A percentile compares a stretch with the other conserved stretches of the same genome.
These are phyloP conservation scores for Excoecaria agallocha DNA, from an alignment of 345 rosid genomes.

Conservation along the genomic window DNA sequence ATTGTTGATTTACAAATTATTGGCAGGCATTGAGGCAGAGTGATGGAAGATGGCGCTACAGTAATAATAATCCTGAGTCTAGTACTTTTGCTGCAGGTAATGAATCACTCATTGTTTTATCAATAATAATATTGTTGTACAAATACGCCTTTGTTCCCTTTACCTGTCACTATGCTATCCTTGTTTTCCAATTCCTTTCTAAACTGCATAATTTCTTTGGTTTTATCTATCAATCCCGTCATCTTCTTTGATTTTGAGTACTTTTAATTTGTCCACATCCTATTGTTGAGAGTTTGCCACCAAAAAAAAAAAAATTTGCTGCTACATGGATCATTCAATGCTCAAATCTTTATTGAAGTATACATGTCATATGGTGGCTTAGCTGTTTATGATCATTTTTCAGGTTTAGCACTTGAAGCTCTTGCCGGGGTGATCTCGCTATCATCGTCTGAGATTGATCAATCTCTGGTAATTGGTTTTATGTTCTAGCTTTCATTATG, in stretches of 20 bases:
- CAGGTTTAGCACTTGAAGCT: slow-evolving; percentile 89
- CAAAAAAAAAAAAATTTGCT: background rate
- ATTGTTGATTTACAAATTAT: slow-evolving; percentile 23
- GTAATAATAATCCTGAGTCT: slow-evolving; percentile 71
- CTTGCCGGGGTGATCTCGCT: slow-evolving; percentile 82
- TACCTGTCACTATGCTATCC: background rate
- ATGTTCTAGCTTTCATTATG: background rate
- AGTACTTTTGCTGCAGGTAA: slow-evolving; percentile 94
- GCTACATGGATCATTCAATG: background rate
- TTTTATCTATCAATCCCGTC: background rate
- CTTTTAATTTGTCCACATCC: background rate
- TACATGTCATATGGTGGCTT: background rate
- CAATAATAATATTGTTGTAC: background rate
- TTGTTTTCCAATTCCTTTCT: background rate
- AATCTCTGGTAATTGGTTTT: slow-evolving; percentile 61
- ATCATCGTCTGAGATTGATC: slow-evolving; percentile 72
- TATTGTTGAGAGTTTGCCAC: background rate
- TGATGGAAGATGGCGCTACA: slow-evolving; percentile 93
- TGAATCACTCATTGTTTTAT: slow-evolving; percentile 5
- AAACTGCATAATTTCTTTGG: background rate
- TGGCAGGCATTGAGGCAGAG: slow-evolving; percentile 86
- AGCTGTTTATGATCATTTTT: slow-evolving; percentile 16
- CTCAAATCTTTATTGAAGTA: background rate
- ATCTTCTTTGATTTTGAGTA: background rate
- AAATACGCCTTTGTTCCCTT: background rate